phyloP scores from a whole-genome alignment of 495 filamentous ascomycete genomes.

The Hypoxylon lenormandii region DNA sequence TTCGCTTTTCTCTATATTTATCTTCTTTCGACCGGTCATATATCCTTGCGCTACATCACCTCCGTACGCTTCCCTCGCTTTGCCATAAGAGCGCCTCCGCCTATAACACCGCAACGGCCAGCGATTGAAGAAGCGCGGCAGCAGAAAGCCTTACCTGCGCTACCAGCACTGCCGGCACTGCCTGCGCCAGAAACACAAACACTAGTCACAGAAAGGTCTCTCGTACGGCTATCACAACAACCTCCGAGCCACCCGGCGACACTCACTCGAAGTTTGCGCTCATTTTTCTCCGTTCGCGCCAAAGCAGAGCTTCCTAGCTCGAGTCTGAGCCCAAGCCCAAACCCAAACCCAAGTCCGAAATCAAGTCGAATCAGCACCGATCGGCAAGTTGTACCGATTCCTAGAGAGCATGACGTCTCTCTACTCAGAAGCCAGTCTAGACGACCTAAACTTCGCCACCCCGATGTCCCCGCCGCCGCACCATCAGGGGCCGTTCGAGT shows the following conservation, averaged over 20 bases:
- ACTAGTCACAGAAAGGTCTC: constrained; percentile 51
- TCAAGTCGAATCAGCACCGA: constrained; percentile 18
- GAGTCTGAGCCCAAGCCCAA: constrained; percentile 7
- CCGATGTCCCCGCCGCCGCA: constrained; percentile 51
- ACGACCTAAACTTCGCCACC: constrained; percentile 70
- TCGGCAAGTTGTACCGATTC: constrained; percentile 4
- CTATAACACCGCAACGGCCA: constrained; percentile 17
- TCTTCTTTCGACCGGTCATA: constrained; percentile 53
- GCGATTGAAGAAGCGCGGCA: constrained; percentile 33
- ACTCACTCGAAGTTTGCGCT: constrained; percentile 43
- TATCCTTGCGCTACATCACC: constrained; percentile 37
- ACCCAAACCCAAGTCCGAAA: constrained; percentile 7
- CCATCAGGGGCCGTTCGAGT: constrained; percentile 63
- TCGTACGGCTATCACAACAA: constrained; percentile 36
- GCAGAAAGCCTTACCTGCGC: constrained; percentile 41
- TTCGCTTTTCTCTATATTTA: constrained; percentile 66
- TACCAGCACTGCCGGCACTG: constrained; percentile 42
- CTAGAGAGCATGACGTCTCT: constrained; percentile 41
- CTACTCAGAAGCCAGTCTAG: constrained; percentile 48
- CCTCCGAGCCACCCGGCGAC: constrained; percentile 21
- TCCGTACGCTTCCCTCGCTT: constrained; percentile 41
- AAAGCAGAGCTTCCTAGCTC: constrained; percentile 39
- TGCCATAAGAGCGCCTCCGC: constrained; percentile 22
- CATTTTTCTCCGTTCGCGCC: constrained; percentile 46
- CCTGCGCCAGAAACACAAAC: constrained; percentile 44